A percentile compares a stretch with the other conserved stretches of the same genome.
These are phyloP conservation scores for Alternaria arborescens DNA, from an alignment of 2,329 filamentous ascomycete species.

Conservation along the genomic window DNA sequence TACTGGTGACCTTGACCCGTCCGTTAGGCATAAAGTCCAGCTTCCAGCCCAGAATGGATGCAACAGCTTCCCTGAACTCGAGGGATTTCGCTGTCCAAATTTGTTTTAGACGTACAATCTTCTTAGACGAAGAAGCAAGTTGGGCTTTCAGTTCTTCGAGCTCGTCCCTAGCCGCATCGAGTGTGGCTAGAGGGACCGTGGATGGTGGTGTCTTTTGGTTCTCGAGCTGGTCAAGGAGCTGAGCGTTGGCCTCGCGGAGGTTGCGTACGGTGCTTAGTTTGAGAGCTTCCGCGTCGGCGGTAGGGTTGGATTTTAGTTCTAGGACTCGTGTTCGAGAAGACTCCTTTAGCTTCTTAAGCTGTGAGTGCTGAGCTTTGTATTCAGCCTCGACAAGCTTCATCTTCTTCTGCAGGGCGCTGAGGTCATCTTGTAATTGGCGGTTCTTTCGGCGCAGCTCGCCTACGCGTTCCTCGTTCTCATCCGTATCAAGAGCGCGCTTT, in stretches of 20 bases:
- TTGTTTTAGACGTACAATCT: conserved; percentile 84
- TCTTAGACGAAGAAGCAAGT: conserved; percentile 76
- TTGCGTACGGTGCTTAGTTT: conserved; percentile 81
- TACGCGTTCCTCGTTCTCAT: conserved; percentile 72
- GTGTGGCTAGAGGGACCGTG: conserved; percentile 77
- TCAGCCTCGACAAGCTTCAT: conserved; percentile 78
- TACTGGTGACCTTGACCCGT: conserved; percentile 87
- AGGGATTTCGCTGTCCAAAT: conserved; percentile 91
- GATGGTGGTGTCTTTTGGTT: conserved; percentile 50
- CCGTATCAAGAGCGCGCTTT: conserved; percentile 70
- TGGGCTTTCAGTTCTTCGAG: conserved; percentile 66
- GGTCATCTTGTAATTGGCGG: conserved; percentile 81
- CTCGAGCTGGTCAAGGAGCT: conserved; percentile 77
- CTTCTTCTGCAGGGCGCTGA: conserved; percentile 73
- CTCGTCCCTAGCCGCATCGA: conserved; percentile 78
- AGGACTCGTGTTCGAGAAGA: conserved; percentile 82
- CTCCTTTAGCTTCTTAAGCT: conserved; percentile 72
- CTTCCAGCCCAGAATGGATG: conserved; percentile 90
- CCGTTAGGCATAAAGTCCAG: conserved; percentile 97
- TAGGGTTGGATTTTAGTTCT: conserved; percentile 90
- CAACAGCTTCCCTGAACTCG: conserved; percentile 95
- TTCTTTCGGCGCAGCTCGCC: conserved; percentile 89
- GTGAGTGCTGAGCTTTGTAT: conserved; percentile 74
- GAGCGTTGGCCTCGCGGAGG: conserved; percentile 82
- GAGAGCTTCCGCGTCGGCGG: conserved; percentile 82